phyloP scores from a whole-genome alignment of 257 asterid species.

The Ajuga chamaepitys region DNA sequence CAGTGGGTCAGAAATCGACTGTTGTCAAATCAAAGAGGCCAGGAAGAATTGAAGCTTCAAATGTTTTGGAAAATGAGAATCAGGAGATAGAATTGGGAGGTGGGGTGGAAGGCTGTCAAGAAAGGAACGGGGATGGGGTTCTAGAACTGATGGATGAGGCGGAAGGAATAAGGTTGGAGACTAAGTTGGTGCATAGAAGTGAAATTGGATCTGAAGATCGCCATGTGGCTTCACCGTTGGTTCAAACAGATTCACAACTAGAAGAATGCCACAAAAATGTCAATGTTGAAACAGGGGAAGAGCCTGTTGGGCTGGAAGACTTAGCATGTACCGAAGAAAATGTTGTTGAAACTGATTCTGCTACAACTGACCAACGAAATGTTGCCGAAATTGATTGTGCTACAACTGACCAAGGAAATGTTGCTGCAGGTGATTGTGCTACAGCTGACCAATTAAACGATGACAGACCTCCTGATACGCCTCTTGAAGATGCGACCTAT shows the following conservation, averaged over 20 bases:
- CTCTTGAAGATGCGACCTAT: conserved; percentile 28
- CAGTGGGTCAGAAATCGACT: conserved; percentile 34
- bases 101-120: conserved; percentile 31
- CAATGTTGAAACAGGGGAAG: conserved; percentile 29
- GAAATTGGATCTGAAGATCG: conserved; percentile 33
- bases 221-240: conserved; percentile 18
- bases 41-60: conserved; percentile 52
- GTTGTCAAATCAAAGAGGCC: conserved; percentile 56
- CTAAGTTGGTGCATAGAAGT: conserved; percentile 11
- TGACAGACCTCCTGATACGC: conserved; percentile 28
- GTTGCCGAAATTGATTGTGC: conserved; percentile 29
- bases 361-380: conserved; percentile 22
- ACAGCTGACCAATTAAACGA: conserved; percentile 22
- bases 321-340: conserved; percentile 21
- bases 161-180: conserved; percentile 24
- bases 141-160: conserved; percentile 32
- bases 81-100: conserved; percentile 33
- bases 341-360: conserved; percentile 23
- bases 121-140: conserved; percentile 22
- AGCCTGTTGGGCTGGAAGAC: conserved; percentile 23
- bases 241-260: conserved; percentile 23
- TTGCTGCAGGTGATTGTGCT: conserved; percentile 27
- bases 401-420: conserved; percentile 19
- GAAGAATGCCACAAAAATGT: conserved; percentile 34
- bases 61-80: conserved; percentile 30